Evolutionary conservation across 495 filamentous ascomycete species (phyloP).

Genomic region (Neurospora discreta): DNA sequence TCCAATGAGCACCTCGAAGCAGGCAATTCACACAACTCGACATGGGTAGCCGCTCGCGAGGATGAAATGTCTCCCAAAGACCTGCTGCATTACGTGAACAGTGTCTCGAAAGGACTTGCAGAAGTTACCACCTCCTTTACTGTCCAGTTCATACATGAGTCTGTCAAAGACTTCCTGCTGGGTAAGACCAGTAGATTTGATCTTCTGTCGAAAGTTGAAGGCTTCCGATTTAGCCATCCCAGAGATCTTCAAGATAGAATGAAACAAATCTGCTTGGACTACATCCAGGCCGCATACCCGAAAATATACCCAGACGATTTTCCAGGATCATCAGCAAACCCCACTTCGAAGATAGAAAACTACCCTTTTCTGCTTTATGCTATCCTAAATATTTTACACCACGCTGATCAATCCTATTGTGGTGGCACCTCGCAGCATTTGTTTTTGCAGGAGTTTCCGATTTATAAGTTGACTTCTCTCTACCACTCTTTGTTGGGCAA

Average conservation of each 20-base stretch:
- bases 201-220: background rate
- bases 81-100: constrained; percentile 12
- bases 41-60: background rate
- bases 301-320: background rate
- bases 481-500: no score
- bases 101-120: constrained; percentile 22
- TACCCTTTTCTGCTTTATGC: background rate
- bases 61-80: background rate
- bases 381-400: background rate
- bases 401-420: background rate
- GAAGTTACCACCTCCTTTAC: constrained; percentile 14
- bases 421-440: background rate
- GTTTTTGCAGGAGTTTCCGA: background rate
- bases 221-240: background rate
- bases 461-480: background rate
- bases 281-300: background rate
- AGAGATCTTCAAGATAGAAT: background rate
- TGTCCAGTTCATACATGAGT: constrained; percentile 31
- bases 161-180: constrained; percentile 20
- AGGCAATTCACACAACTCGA: background rate
- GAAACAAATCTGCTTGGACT: background rate
- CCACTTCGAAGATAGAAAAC: background rate
- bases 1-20: background rate
- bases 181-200: background rate
- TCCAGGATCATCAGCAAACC: background rate